A percentile compares a stretch with the other conserved stretches of the same genome.
Evolutionary conservation across 2,329 filamentous ascomycete genomes (phyloP).

Genomic region (Alternaria viburni): DNA sequence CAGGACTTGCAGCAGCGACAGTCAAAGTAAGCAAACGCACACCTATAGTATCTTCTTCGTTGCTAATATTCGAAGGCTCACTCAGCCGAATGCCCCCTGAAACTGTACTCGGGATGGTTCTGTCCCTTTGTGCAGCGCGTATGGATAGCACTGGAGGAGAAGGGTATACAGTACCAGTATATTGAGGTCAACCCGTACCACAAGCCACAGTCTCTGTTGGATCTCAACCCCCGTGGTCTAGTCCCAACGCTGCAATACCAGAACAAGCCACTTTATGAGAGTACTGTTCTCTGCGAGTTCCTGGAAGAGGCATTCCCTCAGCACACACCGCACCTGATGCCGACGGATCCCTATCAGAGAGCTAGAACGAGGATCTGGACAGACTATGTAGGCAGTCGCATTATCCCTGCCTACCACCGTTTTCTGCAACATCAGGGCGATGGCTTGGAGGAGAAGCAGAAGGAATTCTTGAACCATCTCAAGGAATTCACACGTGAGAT

Average conservation of each 20-base stretch:
- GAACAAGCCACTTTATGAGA: constrained; percentile 72
- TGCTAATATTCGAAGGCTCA: constrained; percentile 32
- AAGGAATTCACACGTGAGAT: constrained; percentile 68
- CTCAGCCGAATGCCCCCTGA: constrained; percentile 57
- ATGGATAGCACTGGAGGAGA: constrained; percentile 77
- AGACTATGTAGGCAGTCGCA: constrained; percentile 70
- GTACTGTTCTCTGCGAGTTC: constrained; percentile 75
- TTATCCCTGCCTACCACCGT: constrained; percentile 73
- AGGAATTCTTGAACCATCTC: constrained; percentile 65
- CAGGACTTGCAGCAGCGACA: constrained; percentile 37
- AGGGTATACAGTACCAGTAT: constrained; percentile 75
- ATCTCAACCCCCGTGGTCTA: constrained; percentile 75
- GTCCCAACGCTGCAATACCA: constrained; percentile 70
- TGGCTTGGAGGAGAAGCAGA: constrained; percentile 58
- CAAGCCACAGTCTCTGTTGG: constrained; percentile 71
- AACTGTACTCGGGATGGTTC: constrained; percentile 78
- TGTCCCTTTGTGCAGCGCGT: constrained; percentile 71
- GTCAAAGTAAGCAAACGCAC: constrained; percentile 30
- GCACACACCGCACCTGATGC: constrained; percentile 60
- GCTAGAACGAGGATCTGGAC: constrained; percentile 75
- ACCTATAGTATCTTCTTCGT: background rate
- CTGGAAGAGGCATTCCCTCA: constrained; percentile 72
- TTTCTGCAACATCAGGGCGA: constrained; percentile 53
- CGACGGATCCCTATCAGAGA: constrained; percentile 66
- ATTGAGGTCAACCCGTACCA: constrained; percentile 74